phyloP scores from a whole-genome alignment of 441 rosid genomes.

The Adansonia gregorii region DNA sequence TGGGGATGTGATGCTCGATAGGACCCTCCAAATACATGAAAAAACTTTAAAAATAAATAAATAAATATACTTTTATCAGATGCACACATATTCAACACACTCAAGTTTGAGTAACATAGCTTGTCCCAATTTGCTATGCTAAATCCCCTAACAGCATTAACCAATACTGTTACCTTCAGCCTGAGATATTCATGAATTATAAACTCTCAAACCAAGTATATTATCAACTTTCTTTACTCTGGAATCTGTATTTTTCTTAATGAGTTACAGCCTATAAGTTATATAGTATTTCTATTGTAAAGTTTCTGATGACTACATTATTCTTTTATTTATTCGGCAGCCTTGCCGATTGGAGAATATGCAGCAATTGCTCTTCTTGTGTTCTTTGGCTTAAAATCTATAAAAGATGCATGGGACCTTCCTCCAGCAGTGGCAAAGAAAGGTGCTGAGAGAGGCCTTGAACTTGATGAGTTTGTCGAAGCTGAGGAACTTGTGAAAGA shows the following conservation, averaged over 20 bases:
- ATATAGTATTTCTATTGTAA: background rate
- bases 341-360: slow-evolving; percentile 92
- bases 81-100: too few relatives aligned
- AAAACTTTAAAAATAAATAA: too few relatives aligned
- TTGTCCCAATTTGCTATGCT: background rate
- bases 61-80: too few relatives aligned
- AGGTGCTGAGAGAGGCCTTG: slow-evolving; percentile 60
- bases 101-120: too few relatives aligned
- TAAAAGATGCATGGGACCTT: slow-evolving; percentile 83
- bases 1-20: too few relatives aligned
- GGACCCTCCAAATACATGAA: too few relatives aligned
- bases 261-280: background rate
- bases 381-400: slow-evolving; percentile 90
- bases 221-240: background rate
- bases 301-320: slow-evolving; percentile 31
- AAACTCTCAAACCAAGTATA: background rate
- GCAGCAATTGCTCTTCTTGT: slow-evolving; percentile 83
- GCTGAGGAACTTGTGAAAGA: slow-evolving; percentile 96
- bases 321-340: slow-evolving; percentile 42
- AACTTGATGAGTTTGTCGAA: slow-evolving; percentile 81
- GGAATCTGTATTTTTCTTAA: background rate
- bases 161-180: background rate
- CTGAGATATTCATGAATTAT: background rate
- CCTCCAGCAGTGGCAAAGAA: slow-evolving; percentile 59
- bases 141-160: background rate